Evolutionary conservation across 192 early-diverging fungal species (phyloP).

Genomic region (Coemansia sp.): DNA sequence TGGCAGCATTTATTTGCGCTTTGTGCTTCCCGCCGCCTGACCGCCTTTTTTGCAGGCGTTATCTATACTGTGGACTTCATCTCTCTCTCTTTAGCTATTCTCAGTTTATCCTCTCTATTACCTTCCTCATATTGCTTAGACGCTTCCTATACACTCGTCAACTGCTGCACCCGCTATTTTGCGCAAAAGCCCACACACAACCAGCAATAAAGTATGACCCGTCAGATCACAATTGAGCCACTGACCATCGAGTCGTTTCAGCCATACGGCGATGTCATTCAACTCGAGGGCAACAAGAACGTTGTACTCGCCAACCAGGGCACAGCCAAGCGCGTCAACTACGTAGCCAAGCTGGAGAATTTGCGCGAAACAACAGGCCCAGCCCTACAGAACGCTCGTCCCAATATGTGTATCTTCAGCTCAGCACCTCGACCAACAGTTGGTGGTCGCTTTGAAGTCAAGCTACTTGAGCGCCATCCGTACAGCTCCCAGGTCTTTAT

Average conservation of each 20-base stretch:
- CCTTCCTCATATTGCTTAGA: not conserved
- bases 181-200: not conserved
- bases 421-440: constrained; percentile 40
- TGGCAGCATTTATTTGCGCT: not conserved
- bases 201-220: constrained; percentile 10
- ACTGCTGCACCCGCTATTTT: not conserved
- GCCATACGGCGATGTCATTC: constrained; percentile 75
- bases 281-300: constrained; percentile 53
- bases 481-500: constrained; percentile 85
- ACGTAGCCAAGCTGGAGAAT: constrained; percentile 64
- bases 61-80: not conserved
- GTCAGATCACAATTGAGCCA: constrained; percentile 57
- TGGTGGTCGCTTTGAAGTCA: constrained; percentile 58
- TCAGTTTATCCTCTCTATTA: not conserved
- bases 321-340: constrained; percentile 70
- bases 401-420: constrained; percentile 75
- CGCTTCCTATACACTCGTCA: not conserved
- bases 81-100: not conserved
- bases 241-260: constrained; percentile 68
- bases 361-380: constrained; percentile 28
- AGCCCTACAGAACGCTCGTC: constrained; percentile 36
- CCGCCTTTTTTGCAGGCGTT: not conserved
- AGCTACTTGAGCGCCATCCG: constrained; percentile 80
- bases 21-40: not conserved
- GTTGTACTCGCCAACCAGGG: constrained; percentile 67